Conservation (phyloP, 1,284 basidiomycete genomes). For the Trametes polyzona region DNA sequence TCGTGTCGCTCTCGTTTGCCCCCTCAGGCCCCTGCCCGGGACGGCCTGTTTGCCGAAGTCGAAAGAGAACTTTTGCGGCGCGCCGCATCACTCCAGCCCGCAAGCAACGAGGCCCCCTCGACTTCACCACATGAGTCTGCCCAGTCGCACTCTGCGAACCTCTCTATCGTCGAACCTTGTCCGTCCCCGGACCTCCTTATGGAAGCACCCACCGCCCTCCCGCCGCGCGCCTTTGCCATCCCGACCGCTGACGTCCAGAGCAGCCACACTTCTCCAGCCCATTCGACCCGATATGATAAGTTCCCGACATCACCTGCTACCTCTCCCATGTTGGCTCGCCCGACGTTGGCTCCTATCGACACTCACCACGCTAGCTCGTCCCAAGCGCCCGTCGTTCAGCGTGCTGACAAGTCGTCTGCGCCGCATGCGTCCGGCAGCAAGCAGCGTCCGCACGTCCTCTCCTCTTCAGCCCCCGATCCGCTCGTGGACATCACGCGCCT, state of each 20-base stretch:
- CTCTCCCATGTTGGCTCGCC: slow-evolving; percentile 17
- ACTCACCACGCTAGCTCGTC: slow-evolving; percentile 21
- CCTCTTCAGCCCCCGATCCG: slow-evolving; percentile 49
- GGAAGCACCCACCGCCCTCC: slow-evolving; percentile 23
- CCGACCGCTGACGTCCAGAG: slow-evolving; percentile 7
- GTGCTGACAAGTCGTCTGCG: slow-evolving; percentile 21
- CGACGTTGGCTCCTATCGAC: slow-evolving; percentile 25
- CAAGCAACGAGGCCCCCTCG: slow-evolving; percentile 34
- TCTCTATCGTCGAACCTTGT: slow-evolving; percentile 26
- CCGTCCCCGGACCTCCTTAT: slow-evolving; percentile 39
- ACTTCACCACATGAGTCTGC: slow-evolving; percentile 25
- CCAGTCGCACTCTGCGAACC: slow-evolving; percentile 24
- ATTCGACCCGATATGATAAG: slow-evolving; percentile 10
- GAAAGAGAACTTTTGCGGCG: slow-evolving; percentile 36
- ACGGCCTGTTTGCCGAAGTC: slow-evolving; percentile 32
- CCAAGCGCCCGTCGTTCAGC: slow-evolving; percentile 15
- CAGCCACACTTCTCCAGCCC: slow-evolving; percentile 2
- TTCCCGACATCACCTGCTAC: slow-evolving; percentile 4
- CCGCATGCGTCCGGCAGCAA: slow-evolving; percentile 26
- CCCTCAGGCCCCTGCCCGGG: slow-evolving; percentile 22
- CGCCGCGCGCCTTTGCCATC: slow-evolving; percentile 16
- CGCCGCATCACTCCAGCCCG: slow-evolving; percentile 35
- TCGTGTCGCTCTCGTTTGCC: slow-evolving; percentile 38
- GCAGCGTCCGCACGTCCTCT: slow-evolving; percentile 15
- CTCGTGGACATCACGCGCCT: slow-evolving; percentile 75